Base-by-base conservation (phyloP, 805 yeast genomes). In the Citeromyces nyonsensis region DNA sequence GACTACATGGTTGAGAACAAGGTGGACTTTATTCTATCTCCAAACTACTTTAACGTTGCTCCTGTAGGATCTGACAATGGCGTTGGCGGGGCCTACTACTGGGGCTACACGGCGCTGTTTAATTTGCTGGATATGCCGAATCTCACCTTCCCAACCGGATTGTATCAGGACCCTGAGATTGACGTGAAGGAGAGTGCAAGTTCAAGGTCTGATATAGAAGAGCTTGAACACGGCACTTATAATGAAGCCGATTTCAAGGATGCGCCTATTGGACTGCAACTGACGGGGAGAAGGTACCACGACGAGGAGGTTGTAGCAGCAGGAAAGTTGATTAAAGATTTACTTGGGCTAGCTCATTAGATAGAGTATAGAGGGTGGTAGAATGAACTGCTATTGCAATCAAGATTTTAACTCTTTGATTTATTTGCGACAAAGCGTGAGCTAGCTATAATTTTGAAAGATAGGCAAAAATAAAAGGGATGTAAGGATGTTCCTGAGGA, bases 101-200 rank as follows among this genome's bases (percentile, higher is more conserved):
- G 91, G 86, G 79, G 86, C 3, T 81, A 81, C 59, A 78, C 88
- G 5, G 56, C 84, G 2, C 61, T 77, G 39, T 81, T 73, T 69
- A 80, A 80, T 54, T 47, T 79, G 36, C 51, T 78, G 39, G 93
- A 81, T 50, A 61, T 70, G 45, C 85, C 93, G 28, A 69, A 74
- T 26, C 67, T 75, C 38, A 61, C 64, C 2, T 58, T 71, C 54
- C 84, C 79, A 43, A 65, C 82, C 4, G 72, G 80, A 7, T 52
- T 73, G 40, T 56, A 49, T 40, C 79, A 64, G 45, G 81, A 75
- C 48, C 54, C 55, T 29, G 33, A 34, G 3, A 38, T 63, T 26
- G 85, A 76, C 48, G 41, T 51, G 26, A 64, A 67, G 56, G 71
- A 59, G 29, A 49, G 42, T 25, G 29, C 43, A 12, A 32, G 45